Base-by-base conservation (phyloP, 345 rosid species). In the Hibiscus mutabilis region DNA sequence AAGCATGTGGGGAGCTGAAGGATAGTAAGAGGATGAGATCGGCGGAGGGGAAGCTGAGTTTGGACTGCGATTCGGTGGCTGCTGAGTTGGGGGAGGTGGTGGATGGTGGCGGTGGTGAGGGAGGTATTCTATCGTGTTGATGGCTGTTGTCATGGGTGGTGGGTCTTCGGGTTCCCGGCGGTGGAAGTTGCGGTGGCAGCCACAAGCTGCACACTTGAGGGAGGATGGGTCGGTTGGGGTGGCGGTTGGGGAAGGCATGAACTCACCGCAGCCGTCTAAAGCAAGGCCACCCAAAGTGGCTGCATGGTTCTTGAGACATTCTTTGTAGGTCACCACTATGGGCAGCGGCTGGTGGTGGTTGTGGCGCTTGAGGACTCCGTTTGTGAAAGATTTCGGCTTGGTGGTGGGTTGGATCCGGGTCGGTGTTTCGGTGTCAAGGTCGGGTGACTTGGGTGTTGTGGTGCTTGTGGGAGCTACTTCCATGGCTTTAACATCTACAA, bases 141-240 rank as follows among this genome's bases (percentile, higher is more conserved):
- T 61, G 10, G 76, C n/a, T 8, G 82, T 37, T 6, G 67, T 33
- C 46, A 42, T 11, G 8, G 75, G 78, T 5, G 75, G 66, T 5
- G 76, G 18, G 71, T 75, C 77, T 1, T 83, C 82, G 2, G 84
- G 85, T 67, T 87, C 86, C 0, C 92, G 90, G 81, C 88, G 92
- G 86, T 90, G 93, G 75, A 90, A 90, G 79, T 90, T 90, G 59
- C 93, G 93, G 83, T 90, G 96, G 79, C 96, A 90, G 69, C 91
- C 90, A 14, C 96, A 90, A 0, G 93, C 96, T 3, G 89, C 91
- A 75, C 96, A 90, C 60, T 83, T 88, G 47, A 90, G 64, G 37
- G 90, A 84, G 18, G 88, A 78, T 7, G 96, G 96, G 63, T 90
- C 90, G 60, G 74, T 11, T 19, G 86, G n/a, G 51, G 75, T 84